Conservation (phyloP, 2,329 filamentous ascomycete species). For the Allantophomopsis cytisporea region DNA sequence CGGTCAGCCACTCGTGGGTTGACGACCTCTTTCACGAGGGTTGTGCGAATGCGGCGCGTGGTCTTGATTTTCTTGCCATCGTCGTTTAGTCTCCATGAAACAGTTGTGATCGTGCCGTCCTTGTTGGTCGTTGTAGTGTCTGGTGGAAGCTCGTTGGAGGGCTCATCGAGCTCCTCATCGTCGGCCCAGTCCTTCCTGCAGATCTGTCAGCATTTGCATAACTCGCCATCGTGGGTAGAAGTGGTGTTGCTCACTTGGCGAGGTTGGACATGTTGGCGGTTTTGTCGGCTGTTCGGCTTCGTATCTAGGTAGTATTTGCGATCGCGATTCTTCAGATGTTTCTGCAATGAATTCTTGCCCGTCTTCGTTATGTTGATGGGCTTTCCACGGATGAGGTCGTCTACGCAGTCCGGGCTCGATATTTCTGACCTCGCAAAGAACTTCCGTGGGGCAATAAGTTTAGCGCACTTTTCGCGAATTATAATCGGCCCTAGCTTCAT, state of each 20-base stretch:
- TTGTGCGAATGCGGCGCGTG: constrained; percentile 87
- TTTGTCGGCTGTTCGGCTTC: neutral
- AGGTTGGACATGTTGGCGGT: constrained; percentile 28
- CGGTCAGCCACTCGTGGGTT: constrained; percentile 95
- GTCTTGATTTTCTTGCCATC: constrained; percentile 94
- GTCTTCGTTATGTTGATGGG: too few species aligned
- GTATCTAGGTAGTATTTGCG: neutral
- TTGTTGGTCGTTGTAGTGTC: constrained; percentile 91
- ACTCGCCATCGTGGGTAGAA: neutral
- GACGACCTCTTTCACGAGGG: constrained; percentile 80
- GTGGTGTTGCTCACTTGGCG: constrained; percentile 23
- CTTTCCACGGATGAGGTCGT: too few species aligned
- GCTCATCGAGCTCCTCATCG: constrained; percentile 71
- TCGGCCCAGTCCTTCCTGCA: constrained; percentile 71
- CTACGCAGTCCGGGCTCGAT: too few species aligned
- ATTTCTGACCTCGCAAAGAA: too few species aligned
- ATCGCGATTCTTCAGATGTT: too few species aligned
- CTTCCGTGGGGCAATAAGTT: constrained; percentile 1
- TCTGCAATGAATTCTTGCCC: too few species aligned
- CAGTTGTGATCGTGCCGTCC: constrained; percentile 93
- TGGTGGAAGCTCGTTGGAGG: constrained; percentile 54
- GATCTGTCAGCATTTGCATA: too few species aligned
- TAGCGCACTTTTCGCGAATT: neutral
- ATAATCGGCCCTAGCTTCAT: too few species aligned
- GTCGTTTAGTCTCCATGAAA: constrained; percentile 84